These are phyloP conservation scores for Przewalskia tangutica DNA, from an alignment of 257 asterid genomes.

Conservation along the genomic window DNA sequence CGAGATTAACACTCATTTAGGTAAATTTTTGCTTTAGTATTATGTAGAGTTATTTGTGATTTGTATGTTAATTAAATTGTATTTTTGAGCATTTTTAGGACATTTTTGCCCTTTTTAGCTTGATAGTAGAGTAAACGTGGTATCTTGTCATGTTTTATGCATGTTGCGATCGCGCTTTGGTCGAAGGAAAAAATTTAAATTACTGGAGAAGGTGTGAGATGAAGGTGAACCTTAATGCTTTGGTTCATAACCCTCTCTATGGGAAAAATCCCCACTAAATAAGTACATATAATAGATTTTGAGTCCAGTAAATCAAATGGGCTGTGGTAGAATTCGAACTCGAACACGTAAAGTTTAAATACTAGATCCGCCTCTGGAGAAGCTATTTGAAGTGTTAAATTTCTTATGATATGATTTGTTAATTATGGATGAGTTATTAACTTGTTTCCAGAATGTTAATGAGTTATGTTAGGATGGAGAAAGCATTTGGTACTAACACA, in stretches of 20 bases:
- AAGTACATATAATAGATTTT: neutral
- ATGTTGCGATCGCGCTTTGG: neutral
- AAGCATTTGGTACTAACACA: neutral
- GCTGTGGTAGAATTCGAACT: neutral
- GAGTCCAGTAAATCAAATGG: neutral
- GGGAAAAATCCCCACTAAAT: neutral
- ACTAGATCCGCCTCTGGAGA: neutral
- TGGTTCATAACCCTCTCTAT: neutral
- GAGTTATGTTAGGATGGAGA: neutral
- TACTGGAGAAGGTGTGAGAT: neutral
- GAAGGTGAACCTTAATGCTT: neutral
- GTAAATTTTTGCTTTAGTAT: conserved; percentile 19
- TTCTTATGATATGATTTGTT: neutral
- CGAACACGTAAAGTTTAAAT: neutral
- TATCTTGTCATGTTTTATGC: neutral
- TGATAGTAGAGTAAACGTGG: neutral
- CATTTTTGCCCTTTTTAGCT: neutral
- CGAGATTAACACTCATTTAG: conserved; percentile 74
- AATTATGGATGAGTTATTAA: neutral
- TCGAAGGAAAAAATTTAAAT: neutral
- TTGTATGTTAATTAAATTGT: neutral
- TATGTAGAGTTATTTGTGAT: neutral
- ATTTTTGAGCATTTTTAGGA: neutral
- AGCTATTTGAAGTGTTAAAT: neutral
- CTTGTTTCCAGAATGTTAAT: neutral